Percentiles rank a stretch among this genome's conserved stretches.
phyloP scores from a whole-genome alignment of 2,329 filamentous ascomycete species.

The Cladosporium halotolerans region DNA sequence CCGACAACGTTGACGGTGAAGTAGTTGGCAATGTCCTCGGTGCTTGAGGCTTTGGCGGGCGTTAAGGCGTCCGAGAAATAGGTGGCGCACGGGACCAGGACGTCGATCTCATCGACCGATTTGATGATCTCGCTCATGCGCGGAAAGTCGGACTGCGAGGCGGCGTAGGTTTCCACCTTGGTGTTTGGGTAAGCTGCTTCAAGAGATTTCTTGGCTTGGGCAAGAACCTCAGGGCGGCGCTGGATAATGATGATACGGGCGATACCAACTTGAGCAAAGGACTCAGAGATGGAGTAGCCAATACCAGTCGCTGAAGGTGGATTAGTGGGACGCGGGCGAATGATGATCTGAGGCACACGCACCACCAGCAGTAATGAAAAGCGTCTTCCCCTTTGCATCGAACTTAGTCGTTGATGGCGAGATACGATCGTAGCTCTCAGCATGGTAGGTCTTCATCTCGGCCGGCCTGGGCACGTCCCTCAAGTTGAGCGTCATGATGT shows the following conservation, averaged over 20 bases:
- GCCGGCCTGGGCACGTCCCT: not conserved
- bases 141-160: slow-evolving; percentile 20
- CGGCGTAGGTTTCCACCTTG: slow-evolving; percentile 30
- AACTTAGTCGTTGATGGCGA: slow-evolving; percentile 16
- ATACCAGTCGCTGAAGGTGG: slow-evolving; percentile 16
- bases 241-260: slow-evolving; percentile 19
- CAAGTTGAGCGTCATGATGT: not conserved
- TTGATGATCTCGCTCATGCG: slow-evolving; percentile 28
- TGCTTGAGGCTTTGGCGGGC: slow-evolving; percentile 25
- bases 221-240: slow-evolving; percentile 25
- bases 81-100: slow-evolving; percentile 37
- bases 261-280: slow-evolving; percentile 22
- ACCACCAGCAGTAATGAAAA: slow-evolving; percentile 22
- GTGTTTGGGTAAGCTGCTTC: slow-evolving; percentile 28
- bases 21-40: slow-evolving; percentile 30
- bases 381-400: slow-evolving; percentile 20
- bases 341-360: not conserved
- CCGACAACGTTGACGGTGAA: slow-evolving; percentile 32
- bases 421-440: slow-evolving; percentile 19
- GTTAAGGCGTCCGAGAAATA: slow-evolving; percentile 24
- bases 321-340: not conserved
- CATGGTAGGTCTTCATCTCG: slow-evolving; percentile 20
- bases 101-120: slow-evolving; percentile 31
- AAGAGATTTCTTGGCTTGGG: slow-evolving; percentile 34
- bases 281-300: slow-evolving; percentile 19